Evolutionary conservation across 164 flowering plant species (phyloP).

Genomic region (Hamamelis virginiana): DNA sequence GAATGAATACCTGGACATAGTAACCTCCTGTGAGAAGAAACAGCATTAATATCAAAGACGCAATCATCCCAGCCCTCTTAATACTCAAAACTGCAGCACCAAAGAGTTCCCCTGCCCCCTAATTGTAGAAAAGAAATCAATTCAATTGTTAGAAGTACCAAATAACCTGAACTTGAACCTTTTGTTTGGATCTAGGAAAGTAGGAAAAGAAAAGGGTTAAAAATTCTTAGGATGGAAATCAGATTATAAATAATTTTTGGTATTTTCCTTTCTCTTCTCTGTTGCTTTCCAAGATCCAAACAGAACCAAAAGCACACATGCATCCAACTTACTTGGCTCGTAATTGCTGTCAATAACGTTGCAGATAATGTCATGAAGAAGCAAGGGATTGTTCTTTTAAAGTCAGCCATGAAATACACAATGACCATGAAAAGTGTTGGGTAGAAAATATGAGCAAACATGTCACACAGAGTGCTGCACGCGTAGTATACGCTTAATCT

Average conservation of each 20-base stretch:
- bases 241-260: too few relatives aligned
- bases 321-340: conserved; percentile 72
- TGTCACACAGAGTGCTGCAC: conserved; percentile 88
- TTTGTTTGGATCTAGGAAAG: too few relatives aligned
- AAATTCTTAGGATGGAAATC: too few relatives aligned
- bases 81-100: conserved; percentile 92
- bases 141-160: not conserved
- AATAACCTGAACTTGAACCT: not conserved
- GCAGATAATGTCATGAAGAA: conserved; percentile 76
- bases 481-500: conserved; percentile 82
- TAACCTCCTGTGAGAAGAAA: conserved; percentile 98
- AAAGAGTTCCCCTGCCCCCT: conserved; percentile 97
- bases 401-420: conserved; percentile 94
- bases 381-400: conserved; percentile 71
- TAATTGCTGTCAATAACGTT: conserved; percentile 60
- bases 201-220: too few relatives aligned
- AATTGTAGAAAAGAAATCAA: conserved; percentile 5
- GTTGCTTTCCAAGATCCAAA: too few relatives aligned
- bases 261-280: too few relatives aligned
- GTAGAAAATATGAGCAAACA: conserved; percentile 82
- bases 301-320: too few relatives aligned
- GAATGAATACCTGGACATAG: conserved; percentile 78
- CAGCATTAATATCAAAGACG: conserved; percentile 81
- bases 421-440: conserved; percentile 83
- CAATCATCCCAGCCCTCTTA: conserved; percentile 87